Evolutionary conservation across 1,284 basidiomycete species (phyloP).

Genomic region (Peniophora sp.): DNA sequence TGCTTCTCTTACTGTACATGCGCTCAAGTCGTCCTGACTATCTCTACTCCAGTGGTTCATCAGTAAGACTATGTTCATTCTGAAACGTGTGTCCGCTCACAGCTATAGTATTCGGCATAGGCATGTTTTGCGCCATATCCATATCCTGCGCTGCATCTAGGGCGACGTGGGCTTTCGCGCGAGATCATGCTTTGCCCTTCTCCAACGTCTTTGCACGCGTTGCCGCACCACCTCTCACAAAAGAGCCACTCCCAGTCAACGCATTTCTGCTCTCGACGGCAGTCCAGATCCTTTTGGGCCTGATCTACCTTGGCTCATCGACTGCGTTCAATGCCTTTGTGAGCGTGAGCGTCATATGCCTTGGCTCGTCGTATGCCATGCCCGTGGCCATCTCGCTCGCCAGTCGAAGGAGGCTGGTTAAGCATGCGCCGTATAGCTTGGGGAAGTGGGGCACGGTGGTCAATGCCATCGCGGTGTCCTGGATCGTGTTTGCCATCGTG

Average conservation of each 20-base stretch:
- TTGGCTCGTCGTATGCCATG: conserved; percentile 44
- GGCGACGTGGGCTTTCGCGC: conserved; percentile 64
- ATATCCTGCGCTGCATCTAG: conserved; percentile 60
- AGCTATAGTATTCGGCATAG: conserved; percentile 39
- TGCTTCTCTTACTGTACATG: not conserved
- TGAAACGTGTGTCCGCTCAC: conserved; percentile 8
- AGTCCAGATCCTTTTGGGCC: conserved; percentile 47
- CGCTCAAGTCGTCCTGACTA: not conserved
- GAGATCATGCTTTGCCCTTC: conserved; percentile 61
- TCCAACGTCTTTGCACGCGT: conserved; percentile 41
- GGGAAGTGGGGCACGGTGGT: conserved; percentile 30
- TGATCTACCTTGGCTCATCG: conserved; percentile 45
- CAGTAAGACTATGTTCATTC: conserved; percentile 20
- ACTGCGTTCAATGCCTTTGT: conserved; percentile 51
- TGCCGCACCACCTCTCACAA: conserved; percentile 21
- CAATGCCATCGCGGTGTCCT: conserved; percentile 38
- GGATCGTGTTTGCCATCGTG: conserved; percentile 45
- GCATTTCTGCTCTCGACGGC: conserved; percentile 50
- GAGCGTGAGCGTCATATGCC: conserved; percentile 47
- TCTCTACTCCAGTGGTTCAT: conserved; percentile 35
- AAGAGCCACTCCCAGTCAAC: conserved; percentile 40
- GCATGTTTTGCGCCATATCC: conserved; percentile 49
- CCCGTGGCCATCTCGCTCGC: conserved; percentile 39
- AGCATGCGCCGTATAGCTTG: conserved; percentile 35
- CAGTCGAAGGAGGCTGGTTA: conserved; percentile 28